Evolutionary conservation across 2,329 filamentous ascomycete species (phyloP).

Genomic region (Cladophialophora bantiana): DNA sequence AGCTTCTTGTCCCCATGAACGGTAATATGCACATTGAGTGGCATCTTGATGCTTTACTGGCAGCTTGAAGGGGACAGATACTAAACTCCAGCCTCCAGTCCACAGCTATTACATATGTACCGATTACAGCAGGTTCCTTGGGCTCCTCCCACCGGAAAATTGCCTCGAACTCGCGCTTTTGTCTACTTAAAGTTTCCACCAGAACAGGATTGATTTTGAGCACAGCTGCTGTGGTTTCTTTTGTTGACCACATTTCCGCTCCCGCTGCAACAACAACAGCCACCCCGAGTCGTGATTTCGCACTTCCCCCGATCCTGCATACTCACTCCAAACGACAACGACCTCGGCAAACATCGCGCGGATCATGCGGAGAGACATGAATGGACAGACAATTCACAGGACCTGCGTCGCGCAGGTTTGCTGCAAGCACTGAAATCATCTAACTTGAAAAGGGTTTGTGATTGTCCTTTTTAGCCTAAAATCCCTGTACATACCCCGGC

Average conservation of each 20-base stretch:
- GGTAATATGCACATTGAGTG: background rate
- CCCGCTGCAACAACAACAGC: background rate
- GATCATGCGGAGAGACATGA: background rate
- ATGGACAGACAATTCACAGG: background rate
- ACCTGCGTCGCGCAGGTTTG: background rate
- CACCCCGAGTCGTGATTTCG: background rate
- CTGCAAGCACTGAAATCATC: background rate
- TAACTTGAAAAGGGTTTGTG: background rate
- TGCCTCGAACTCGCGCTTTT: background rate
- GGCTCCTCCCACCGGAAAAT: background rate
- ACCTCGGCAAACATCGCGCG: background rate
- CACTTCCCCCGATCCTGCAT: slow-evolving; percentile 1
- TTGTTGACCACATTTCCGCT: background rate
- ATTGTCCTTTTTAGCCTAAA: background rate
- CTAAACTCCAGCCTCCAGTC: background rate
- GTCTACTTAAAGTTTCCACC: background rate
- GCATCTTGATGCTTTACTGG: background rate
- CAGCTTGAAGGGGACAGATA: background rate
- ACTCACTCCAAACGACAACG: background rate
- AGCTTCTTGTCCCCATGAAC: background rate
- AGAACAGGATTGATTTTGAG: background rate
- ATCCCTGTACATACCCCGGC: background rate
- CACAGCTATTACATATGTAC: background rate
- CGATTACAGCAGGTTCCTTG: background rate
- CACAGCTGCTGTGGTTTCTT: background rate